Base-by-base conservation (phyloP, 2,329 filamentous ascomycete species). In the Plenodomus tracheiphilus region DNA sequence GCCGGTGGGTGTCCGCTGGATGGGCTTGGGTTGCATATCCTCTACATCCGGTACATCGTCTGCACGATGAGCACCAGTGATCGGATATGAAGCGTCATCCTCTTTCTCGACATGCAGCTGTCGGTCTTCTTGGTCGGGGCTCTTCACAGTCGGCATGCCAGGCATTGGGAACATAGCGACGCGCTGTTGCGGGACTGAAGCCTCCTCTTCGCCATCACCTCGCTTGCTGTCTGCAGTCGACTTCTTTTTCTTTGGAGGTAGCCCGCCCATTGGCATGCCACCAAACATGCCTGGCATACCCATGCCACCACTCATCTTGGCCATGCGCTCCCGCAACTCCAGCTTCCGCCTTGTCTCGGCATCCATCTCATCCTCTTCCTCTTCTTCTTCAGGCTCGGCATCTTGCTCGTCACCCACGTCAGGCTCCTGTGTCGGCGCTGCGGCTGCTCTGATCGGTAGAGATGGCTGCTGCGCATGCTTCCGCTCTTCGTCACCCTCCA, bases 251-350 rank as follows among this genome's bases (percentile, higher is more conserved):
- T 32, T 32, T 41, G 76, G 69, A 38, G 72, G 68, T 53, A 69
- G 61, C 4, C 74, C 75, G 50, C 81, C 77, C 75, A 87, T 81
- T 15, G 85, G 82, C 69, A 91, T 83, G 51, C 84, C 85, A 32
- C 81, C 83, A 16, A 96, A 95, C 85, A 97, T 94, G 62, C 91
- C 90, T 69, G 91, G 85, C 87, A 97, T 96, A 39, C 91, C 91
- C 90, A 96, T 96, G 36, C 93, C 93, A 46, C 93, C 93, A 60
- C 93, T 96, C 88, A 99, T 94, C 75, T 96, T 97, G 39, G 94
- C 94, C 91, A 99, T 99, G 62, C 94, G 85, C 53, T 94, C 91
- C 51, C 94, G 85, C 25, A 99, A 79, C 69, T 97, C 93, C 74
- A 96, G 86, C 68, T 87, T 89, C 43, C 92, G 87, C 59, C 84